Conservation (phyloP, 2,329 filamentous ascomycete genomes). For the Dendrostoma leiphaemia region DNA sequence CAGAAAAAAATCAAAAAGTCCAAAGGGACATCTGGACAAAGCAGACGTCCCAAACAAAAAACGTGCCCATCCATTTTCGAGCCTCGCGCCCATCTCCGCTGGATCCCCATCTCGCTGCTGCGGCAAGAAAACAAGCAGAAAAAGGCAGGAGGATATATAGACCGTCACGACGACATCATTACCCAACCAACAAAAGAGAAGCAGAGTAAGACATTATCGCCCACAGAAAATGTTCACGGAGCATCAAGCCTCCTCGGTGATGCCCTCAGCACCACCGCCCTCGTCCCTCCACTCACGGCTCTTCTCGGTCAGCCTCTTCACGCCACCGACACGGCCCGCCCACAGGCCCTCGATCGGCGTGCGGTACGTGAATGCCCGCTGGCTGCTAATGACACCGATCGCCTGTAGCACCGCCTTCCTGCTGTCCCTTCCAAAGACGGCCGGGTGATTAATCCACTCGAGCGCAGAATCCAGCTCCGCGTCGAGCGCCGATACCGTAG, state of each 20-base stretch:
- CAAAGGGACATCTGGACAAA: not conserved
- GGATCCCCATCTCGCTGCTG: not conserved
- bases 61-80: no score
- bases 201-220: not conserved
- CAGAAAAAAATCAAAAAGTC: conserved; percentile 5
- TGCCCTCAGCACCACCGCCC: conserved; percentile 68
- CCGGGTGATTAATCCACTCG: conserved; percentile 97
- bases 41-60: not conserved
- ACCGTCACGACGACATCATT: not conserved
- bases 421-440: conserved; percentile 89
- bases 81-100: no score
- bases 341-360: conserved; percentile 87
- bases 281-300: conserved; percentile 92
- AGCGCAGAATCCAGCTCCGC: conserved; percentile 85
- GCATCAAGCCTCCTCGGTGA: conserved; percentile 58
- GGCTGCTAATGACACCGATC: conserved; percentile 93
- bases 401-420: conserved; percentile 94
- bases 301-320: conserved; percentile 77
- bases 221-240: no score
- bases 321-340: conserved; percentile 77
- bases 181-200: not conserved
- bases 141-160: not conserved
- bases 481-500: conserved; percentile 82
- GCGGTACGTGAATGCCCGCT: conserved; percentile 90
- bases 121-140: conserved; percentile 3